Evolutionary conservation across 108 stramenopile species (phyloP).

Genomic region (Schizochytrium sp.): DNA sequence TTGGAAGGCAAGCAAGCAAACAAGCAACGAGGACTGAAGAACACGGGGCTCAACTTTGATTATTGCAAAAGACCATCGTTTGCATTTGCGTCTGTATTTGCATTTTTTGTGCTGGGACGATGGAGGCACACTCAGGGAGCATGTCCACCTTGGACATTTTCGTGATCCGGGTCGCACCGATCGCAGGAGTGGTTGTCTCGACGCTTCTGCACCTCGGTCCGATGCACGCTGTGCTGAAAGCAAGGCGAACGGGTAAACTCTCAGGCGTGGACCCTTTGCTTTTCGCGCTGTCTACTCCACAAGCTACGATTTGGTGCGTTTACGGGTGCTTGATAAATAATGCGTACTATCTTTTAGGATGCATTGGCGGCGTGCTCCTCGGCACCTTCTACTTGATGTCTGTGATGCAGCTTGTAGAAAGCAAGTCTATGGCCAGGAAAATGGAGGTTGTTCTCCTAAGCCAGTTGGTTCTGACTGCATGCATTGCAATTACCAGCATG

Average conservation of each 20-base stretch:
- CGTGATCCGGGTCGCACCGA: background rate
- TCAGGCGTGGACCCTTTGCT: conserved; percentile 1
- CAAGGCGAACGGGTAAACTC: background rate
- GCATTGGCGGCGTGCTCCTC: background rate
- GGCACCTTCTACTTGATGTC: conserved; percentile 44
- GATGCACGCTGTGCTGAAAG: background rate
- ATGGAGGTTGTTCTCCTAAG: conserved; percentile 12
- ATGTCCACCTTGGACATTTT: background rate
- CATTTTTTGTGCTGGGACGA: too few species aligned
- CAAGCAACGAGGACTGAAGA: too few species aligned
- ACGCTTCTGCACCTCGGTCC: background rate
- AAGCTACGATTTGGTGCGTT: background rate
- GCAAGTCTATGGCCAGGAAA: background rate
- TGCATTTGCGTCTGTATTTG: too few species aligned
- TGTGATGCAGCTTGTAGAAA: background rate
- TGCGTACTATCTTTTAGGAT: background rate
- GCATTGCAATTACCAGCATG: background rate
- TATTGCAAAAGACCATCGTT: too few species aligned
- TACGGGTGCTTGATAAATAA: conserved; percentile 19
- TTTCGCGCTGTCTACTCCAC: background rate
- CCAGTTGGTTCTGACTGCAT: background rate
- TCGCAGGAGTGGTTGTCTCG: background rate
- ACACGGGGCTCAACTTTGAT: too few species aligned
- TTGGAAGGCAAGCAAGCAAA: too few species aligned
- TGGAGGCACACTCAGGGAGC: too few species aligned